phyloP scores from a whole-genome alignment of 2,329 filamentous ascomycete species.

The Sclerotinia nivalis region DNA sequence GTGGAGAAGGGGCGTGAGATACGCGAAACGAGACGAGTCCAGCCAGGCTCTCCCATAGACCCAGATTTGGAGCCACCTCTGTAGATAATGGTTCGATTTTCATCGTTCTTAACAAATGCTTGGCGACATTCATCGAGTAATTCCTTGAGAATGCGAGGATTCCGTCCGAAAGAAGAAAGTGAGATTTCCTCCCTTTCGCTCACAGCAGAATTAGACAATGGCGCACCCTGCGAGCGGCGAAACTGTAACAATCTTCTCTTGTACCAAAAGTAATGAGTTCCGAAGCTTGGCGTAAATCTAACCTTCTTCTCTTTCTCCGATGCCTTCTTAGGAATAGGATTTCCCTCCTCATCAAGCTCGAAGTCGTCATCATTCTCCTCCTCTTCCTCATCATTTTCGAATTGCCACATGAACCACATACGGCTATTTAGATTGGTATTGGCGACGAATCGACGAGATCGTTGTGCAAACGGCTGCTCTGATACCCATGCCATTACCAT shows the following conservation, averaged over 20 bases:
- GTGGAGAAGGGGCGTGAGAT: conserved; percentile 63
- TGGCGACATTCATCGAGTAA: conserved; percentile 60
- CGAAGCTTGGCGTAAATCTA: conserved; percentile 67
- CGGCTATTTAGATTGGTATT: conserved; percentile 61
- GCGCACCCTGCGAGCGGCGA: conserved; percentile 51
- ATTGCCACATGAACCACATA: conserved; percentile 50
- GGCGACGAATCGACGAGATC: conserved; percentile 62
- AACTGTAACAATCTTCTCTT: conserved; percentile 59
- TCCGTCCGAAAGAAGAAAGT: conserved; percentile 62
- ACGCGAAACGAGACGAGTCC: conserved; percentile 63
- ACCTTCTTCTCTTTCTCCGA: conserved; percentile 44
- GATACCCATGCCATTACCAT: conserved; percentile 72
- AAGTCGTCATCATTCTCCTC: conserved; percentile 45
- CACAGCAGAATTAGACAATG: conserved; percentile 45
- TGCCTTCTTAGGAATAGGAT: conserved; percentile 26
- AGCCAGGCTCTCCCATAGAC: conserved; percentile 48
- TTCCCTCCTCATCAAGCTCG: conserved; percentile 36
- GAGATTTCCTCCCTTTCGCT: conserved; percentile 60
- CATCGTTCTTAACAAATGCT: conserved; percentile 57
- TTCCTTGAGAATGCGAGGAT: conserved; percentile 61
- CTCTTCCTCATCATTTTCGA: conserved; percentile 48
- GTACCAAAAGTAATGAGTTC: conserved; percentile 70
- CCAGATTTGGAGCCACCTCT: conserved; percentile 51
- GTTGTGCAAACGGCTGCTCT: conserved; percentile 59
- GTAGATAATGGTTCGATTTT: conserved; percentile 65